Base-by-base conservation (phyloP, 768 basidiomycete species). In the Mycena albidolilacea region DNA sequence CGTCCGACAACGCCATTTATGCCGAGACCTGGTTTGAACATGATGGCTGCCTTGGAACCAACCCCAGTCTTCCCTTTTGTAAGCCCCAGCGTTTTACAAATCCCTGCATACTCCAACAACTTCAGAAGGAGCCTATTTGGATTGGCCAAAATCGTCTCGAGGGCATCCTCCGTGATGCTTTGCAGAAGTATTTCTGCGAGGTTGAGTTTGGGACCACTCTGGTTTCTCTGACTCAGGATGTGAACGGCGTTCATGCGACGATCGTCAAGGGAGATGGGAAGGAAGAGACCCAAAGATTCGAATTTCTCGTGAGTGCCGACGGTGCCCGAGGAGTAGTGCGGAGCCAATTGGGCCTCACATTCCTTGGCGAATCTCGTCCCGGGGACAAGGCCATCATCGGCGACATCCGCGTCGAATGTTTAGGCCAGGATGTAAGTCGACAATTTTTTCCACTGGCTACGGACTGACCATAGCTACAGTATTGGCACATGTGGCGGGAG, bases 401-500 rank as follows among this genome's bases (percentile, higher is more conserved):
- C 30, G 82, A 82, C 77, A 82, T 89, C 7, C 78, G 77, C 37
- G 81, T 87, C 2, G 80, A 85, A 41, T 85, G 83, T 3, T 73
- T 87, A 23, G 80, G 81, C n/a, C 77, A 79, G 38, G 82, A 85
- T 67, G 86, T 85, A 57, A 43, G 84, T 73, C 41, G 41, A 43
- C 12, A 5, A 10, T 12, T 10, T 14, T 7, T 43, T 35, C n/a
- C 58, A 7, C 23, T 69, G 48, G 46, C 46, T 2, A 52, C 30
- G 12, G 35, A 37, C 48, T 50, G 35, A 50, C 15, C 23, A 23
- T 7, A 14, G 57, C 57, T 38, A 8, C 67, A 88, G 87, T 77
- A 82, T 68, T 87, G 85, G 86, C 87, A 87, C 72, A 85, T 84
- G 78, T 87, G 86, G 86, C 60, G 60, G 14, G 59, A 62, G 15